Base-by-base conservation (phyloP, 306 rosid species). In the Quercus rubra region DNA sequence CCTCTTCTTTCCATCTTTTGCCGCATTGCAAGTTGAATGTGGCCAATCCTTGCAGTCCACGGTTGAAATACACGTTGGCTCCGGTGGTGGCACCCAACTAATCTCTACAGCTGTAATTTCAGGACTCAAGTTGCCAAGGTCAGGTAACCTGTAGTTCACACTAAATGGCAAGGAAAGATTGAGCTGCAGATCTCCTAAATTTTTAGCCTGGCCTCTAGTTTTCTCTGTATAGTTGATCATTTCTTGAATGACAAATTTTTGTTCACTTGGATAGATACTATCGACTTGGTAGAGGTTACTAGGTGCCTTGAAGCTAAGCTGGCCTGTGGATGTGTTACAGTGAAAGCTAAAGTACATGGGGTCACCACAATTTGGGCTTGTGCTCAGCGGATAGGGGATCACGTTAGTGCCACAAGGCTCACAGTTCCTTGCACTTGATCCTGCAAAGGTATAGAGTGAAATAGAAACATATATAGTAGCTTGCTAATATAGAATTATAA, bases 351-450 rank as follows among this genome's bases (percentile, higher is more conserved):
- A 46, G 81, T 85, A 88, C 71, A 13, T 14, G 2, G 85, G 79
- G 20, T 90, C 88, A 38, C 94, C 94, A 62, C 91, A 90, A 38
- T 52, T 71, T 18, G 10, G 70, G 18, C 80, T 25, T 0, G 84
- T 88, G 76, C 90, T 88, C 25, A 88, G 61, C 2, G 94, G 91
- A 83, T 86, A 90, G 38, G 92, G 92, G 63, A 91, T 79, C 1
- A 5, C 2, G 14, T 71, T 64, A 35, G 85, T 82, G 21, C 94
- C 92, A 33, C 92, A 90, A 59, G 88, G 87, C 21, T 62, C 19
- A 49, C 92, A 90, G 19, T 56, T 25, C 74, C 59, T 78, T 0
- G 7, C 9, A 10, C 21, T 81, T 80, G 86, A 30, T 49, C 5
- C 91, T 88, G 85, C 85, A 85, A 41, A 77, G 74, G 7, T 66